These are phyloP conservation scores for Colletotrichum eleusines DNA, from an alignment of 2,329 filamentous ascomycete species.

Conservation along the genomic window DNA sequence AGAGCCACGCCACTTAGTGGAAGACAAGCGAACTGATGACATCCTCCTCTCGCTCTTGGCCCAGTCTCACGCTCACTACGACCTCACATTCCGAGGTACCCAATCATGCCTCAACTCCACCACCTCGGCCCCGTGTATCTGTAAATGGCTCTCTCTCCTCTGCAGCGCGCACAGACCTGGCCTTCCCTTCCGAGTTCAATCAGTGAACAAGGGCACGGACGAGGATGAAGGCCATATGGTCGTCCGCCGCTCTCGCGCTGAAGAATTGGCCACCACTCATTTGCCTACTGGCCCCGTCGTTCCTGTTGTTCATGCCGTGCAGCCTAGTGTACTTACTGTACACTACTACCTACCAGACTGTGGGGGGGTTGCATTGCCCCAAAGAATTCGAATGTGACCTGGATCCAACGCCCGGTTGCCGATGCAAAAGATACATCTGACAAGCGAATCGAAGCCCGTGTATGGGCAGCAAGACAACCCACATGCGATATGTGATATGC, in stretches of 20 bases:
- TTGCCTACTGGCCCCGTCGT: not conserved
- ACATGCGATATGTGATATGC: not conserved
- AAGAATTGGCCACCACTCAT: not conserved
- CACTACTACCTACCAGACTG: constrained; percentile 25
- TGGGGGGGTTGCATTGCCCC: constrained; percentile 34
- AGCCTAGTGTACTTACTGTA: too few relatives aligned
- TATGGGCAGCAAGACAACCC: not conserved
- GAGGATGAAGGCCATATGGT: not conserved
- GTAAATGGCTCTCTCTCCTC: not conserved
- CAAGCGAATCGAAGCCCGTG: constrained; percentile 6
- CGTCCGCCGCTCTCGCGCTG: constrained; percentile 14
- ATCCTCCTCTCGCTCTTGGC: not conserved
- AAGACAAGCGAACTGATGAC: constrained; percentile 1
- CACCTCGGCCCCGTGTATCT: not conserved
- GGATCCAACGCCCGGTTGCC: not conserved
- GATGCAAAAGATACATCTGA: constrained; percentile 1
- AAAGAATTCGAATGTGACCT: not conserved
- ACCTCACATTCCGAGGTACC: not conserved
- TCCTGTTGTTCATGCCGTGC: not conserved
- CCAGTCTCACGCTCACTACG: not conserved
- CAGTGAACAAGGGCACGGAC: not conserved
- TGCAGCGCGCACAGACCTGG: constrained; percentile 12
- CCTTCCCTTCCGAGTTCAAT: not conserved
- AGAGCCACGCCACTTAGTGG: too few relatives aligned
- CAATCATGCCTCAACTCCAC: not conserved